phyloP scores from a whole-genome alignment of 768 basidiomycete species.

The Mycena sanguinolenta region DNA sequence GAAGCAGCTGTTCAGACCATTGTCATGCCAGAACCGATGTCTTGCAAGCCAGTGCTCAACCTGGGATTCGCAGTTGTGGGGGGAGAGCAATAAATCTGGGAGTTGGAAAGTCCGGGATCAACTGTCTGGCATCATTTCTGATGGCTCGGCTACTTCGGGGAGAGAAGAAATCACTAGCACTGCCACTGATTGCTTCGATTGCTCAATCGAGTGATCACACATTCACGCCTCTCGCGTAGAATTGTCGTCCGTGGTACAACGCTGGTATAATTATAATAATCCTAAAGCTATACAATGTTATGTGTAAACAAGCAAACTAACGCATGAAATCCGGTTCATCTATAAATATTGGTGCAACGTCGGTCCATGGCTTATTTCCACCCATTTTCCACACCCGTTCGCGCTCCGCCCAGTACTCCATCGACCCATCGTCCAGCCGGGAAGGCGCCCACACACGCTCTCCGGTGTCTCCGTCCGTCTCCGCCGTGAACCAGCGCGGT shows the following conservation, averaged over 20 bases:
- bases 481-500: conserved; percentile 89
- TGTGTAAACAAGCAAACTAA: conserved; percentile 13
- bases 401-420: conserved; percentile 91
- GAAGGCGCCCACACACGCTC: conserved; percentile 90
- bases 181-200: too few relatives aligned
- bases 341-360: conserved; percentile 87
- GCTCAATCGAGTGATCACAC: too few relatives aligned
- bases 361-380: conserved; percentile 65
- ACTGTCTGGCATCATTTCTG: too few relatives aligned
- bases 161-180: too few relatives aligned
- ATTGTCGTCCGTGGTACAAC: background rate
- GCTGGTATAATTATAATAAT: conserved; percentile 32
- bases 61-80: too few relatives aligned
- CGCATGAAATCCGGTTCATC: conserved; percentile 64
- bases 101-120: too few relatives aligned
- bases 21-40: too few relatives aligned
- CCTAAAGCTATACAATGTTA: conserved; percentile 13
- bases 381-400: conserved; percentile 68
- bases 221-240: too few relatives aligned
- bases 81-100: too few relatives aligned
- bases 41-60: too few relatives aligned
- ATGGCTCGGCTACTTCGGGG: too few relatives aligned
- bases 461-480: conserved; percentile 89
- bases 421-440: conserved; percentile 56
- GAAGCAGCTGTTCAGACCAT: too few relatives aligned